Base-by-base conservation (phyloP, 2,329 filamentous ascomycete species). In the Trichoderma sp. region DNA sequence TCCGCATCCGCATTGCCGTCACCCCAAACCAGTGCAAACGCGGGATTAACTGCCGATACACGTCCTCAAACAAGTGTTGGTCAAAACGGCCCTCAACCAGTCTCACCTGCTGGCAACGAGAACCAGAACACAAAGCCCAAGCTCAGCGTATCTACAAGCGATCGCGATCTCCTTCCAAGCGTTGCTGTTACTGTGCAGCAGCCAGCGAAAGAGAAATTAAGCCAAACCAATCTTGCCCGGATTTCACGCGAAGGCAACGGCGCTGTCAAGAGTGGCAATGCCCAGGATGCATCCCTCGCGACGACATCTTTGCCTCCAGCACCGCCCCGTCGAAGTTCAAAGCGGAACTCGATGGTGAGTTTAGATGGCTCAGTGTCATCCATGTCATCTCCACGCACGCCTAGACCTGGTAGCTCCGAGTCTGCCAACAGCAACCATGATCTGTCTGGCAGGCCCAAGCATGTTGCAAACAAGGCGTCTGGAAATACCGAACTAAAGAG, bases 291-390 rank as follows among this genome's bases (percentile, higher is more conserved):
- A 14, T 4, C 59, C 35, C 62, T 38, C 14, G 12, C 29, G 24
- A 78, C 80, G 4, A 75, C 76, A 2, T 76, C 78, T 14, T 76
- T 78, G 24, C 80, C 80, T 8, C 81, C 80, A 1, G 79, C 80
- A 29, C 81, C 82, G 11, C 82, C 82, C 16, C 77, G 76, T 14
- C 79, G 80, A 75, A 82, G 81, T 63, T 78, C 81, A 3, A 81
- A 79, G 69, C 77, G 82, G 45, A 77, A 77, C 64, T 80, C 81
- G 3, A 41, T 75, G 6, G 38, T 74, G 12, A 79, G 68, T 56
- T 59, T 78, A 16, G 75, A 76, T 24, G 69, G 74, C 68, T 76
- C 75, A 29, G 53, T 65, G 16, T 71, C 72, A 21, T 59, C 64
- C 6, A n/a, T 71, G 24, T 67, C 64, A 35, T 75, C 71, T 21